Percentiles rank a stretch among this genome's conserved stretches.
Conservation (phyloP, 345 rosid genomes). For the Citrus sp. region DNA sequence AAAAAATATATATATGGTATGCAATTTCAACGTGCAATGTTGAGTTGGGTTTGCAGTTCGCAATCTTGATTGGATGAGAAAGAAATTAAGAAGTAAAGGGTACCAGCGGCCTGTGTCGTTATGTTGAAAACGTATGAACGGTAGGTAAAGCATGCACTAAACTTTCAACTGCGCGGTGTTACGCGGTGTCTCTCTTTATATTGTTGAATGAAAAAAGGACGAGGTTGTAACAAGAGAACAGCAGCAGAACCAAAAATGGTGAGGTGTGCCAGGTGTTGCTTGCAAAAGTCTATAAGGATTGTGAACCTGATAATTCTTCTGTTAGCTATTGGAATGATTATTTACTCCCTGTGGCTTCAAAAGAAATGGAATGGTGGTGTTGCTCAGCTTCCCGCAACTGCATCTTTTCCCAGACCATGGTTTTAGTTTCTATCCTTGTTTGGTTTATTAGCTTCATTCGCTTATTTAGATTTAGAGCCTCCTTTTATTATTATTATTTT, state of each 20-base stretch:
- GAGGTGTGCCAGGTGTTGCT: slow-evolving; percentile 42
- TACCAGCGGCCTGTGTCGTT: neutral
- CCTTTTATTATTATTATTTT: no score
- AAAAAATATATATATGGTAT: no score
- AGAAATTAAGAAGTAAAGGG: neutral
- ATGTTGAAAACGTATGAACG: neutral
- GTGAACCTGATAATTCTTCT: slow-evolving; percentile 30
- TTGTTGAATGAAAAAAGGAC: neutral
- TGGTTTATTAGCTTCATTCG: neutral
- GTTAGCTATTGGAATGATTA: slow-evolving; percentile 35
- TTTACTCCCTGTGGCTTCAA: slow-evolving; percentile 56
- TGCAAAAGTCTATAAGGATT: slow-evolving; percentile 25
- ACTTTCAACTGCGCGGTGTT: neutral
- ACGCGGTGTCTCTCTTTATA: neutral
- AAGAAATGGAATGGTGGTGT: slow-evolving; percentile 40
- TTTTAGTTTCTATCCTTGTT: neutral
- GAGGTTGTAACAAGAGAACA: neutral
- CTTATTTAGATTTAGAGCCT: neutral
- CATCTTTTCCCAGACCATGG: slow-evolving; percentile 46
- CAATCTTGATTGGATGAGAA: no score
- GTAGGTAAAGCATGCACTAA: neutral
- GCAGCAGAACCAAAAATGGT: slow-evolving; percentile 18
- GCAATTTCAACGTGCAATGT: no score
- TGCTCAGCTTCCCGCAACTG: slow-evolving; percentile 12
- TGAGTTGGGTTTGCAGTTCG: no score